phyloP scores from a whole-genome alignment of 2,329 filamentous ascomycete genomes.

The Amphichorda felina region DNA sequence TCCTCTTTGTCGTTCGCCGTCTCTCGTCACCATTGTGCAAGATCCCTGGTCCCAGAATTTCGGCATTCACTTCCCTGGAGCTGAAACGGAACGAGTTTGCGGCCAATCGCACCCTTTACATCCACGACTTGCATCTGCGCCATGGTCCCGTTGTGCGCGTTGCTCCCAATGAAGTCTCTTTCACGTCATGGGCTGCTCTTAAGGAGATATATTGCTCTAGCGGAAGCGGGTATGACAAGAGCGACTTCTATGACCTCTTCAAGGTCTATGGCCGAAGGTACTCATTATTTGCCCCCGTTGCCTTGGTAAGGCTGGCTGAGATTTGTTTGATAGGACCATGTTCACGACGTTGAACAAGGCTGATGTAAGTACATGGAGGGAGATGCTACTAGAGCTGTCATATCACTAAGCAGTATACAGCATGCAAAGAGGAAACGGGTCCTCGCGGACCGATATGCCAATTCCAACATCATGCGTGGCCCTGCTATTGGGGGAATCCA shows the following conservation, averaged over 20 bases:
- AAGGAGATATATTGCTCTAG: constrained; percentile 52
- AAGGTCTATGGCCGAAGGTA: constrained; percentile 43
- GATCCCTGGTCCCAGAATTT: constrained; percentile 35
- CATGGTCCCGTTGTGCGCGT: constrained; percentile 48
- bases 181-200: constrained; percentile 40
- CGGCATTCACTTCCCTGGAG: constrained; percentile 35
- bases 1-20: constrained; percentile 12
- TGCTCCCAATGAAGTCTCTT: constrained; percentile 46
- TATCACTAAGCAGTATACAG: too few relatives aligned
- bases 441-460: constrained; percentile 56
- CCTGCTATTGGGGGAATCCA: constrained; percentile 44
- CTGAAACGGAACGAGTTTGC: constrained; percentile 46
- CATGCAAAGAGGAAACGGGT: constrained; percentile 52
- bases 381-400: too few relatives aligned
- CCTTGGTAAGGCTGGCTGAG: too few relatives aligned
- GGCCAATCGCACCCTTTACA: constrained; percentile 38
- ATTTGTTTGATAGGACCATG: constrained; percentile 29
- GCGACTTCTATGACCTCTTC: constrained; percentile 52
- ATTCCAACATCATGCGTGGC: constrained; percentile 50
- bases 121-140: constrained; percentile 39
- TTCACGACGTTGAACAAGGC: constrained; percentile 45
- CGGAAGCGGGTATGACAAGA: constrained; percentile 54
- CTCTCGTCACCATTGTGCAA: constrained; percentile 20
- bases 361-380: constrained; percentile 29
- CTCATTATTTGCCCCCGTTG: too few relatives aligned